Evolutionary conservation across 2,329 filamentous ascomycete species (phyloP), one percentile per base, ranked within the genome.

Genomic region (Microsporum canis): DNA sequence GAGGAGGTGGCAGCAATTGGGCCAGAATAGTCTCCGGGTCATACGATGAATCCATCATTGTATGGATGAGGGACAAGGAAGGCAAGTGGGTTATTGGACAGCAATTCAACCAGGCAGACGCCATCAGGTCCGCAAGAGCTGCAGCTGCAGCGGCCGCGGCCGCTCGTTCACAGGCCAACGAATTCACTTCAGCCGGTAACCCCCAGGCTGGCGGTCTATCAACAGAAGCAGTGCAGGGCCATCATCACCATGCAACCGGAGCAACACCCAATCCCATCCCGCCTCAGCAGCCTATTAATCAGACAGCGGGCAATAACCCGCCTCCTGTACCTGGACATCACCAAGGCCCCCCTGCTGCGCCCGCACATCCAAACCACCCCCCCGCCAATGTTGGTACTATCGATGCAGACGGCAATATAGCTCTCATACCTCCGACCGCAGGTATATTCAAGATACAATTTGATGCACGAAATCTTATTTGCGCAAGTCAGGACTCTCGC

Each of bases 391-490:
- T 10, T 36, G 34, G 34, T 36, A 10, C 10, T 36, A 29, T 29
- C 3, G 43, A 47, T 12, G 23, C 6, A 5, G 17, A 17, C 7
- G 43, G 43, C 17, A n/a, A 47, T 47, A n/a, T 23, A 10, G n/a
- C 23, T 8, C 17, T 12, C n/a, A 27, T 47, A 27, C 43, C 43
- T 47, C 43, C 43, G 23, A 47, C 83, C 8, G 75, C 49, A 53
- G 49, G 94, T 29, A 88, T 99, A 2, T 99, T 97, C 79, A 99
- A 99, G 75, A 79, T 97, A 39, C 94, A 99, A 72, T 99, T 96
- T 67, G 94, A 99, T 71, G 89, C 91, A 0, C 83, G 91, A 27
- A 86, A 91, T 68, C 95, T 99, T 66, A 88, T 99, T 60, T 96
- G 91, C 76, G 96, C 92, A 71, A 94, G 88, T 65, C 91, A 97